These are phyloP conservation scores for Gamsiella multidivaricata DNA, from an alignment of 192 early-diverging fungal genomes.

Conservation along the genomic window DNA sequence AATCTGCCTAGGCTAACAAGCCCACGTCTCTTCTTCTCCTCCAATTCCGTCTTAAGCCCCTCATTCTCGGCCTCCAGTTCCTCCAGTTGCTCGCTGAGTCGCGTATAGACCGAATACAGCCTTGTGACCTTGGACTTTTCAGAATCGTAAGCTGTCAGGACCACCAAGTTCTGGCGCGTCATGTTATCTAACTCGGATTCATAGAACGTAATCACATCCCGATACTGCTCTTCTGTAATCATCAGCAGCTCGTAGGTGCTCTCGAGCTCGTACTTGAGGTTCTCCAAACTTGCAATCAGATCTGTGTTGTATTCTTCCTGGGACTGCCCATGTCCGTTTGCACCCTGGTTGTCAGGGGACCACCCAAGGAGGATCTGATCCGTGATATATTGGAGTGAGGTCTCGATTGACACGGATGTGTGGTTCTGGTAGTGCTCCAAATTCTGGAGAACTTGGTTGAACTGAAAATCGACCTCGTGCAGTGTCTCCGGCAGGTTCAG, in stretches of 20 bases:
- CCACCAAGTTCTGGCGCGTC: conserved; percentile 47
- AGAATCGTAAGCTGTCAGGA: conserved; percentile 47
- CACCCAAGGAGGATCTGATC: conserved; percentile 54
- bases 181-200: conserved; percentile 52
- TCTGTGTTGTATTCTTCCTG: conserved; percentile 48
- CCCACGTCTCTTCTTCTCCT: conserved; percentile 51
- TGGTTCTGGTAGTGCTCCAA: conserved; percentile 62
- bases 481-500: conserved; percentile 54
- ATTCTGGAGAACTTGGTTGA: conserved; percentile 60
- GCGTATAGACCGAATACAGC: conserved; percentile 49
- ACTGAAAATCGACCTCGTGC: conserved; percentile 56
- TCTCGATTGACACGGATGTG: conserved; percentile 59
- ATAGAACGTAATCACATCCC: conserved; percentile 52
- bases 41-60: conserved; percentile 46
- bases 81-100: conserved; percentile 48
- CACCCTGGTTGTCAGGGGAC: conserved; percentile 27
- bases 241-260: conserved; percentile 63
- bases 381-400: conserved; percentile 57
- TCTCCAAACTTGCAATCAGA: conserved; percentile 42
- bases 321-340: conserved; percentile 36
- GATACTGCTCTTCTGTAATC: conserved; percentile 54
- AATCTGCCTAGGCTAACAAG: conserved; percentile 39
- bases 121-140: conserved; percentile 54
- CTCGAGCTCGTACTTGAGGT: conserved; percentile 55
- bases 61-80: conserved; percentile 57